Percentiles rank a stretch among this genome's conserved stretches.
Evolutionary conservation across 805 yeast genomes (phyloP).

Genomic region (Zygoascus bituminiphila): DNA sequence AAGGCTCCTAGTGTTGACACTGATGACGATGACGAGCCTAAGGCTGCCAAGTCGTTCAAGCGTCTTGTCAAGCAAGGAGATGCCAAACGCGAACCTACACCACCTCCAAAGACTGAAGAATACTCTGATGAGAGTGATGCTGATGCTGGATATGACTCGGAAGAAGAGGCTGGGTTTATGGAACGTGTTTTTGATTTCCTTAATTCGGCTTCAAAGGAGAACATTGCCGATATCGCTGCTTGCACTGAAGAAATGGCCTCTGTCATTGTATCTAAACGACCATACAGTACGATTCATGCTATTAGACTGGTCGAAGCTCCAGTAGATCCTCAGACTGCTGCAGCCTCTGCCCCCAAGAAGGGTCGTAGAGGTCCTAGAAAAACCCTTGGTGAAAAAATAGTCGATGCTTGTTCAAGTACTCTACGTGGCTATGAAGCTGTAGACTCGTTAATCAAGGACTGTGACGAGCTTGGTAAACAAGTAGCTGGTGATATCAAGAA

Average conservation of each 20-base stretch:
- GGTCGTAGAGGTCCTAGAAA: conserved; percentile 36
- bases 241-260: conserved; percentile 61
- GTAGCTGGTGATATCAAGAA: conserved; percentile 64
- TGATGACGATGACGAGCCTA: conserved; percentile 4
- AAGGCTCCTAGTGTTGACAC: conserved; percentile 8
- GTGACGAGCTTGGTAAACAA: conserved; percentile 65
- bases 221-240: conserved; percentile 71
- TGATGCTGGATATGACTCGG: conserved; percentile 42
- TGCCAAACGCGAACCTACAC: neutral
- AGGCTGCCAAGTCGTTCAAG: neutral
- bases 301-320: conserved; percentile 40
- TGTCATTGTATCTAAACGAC: conserved; percentile 56
- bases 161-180: conserved; percentile 43
- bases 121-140: conserved; percentile 29
- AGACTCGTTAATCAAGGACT: conserved; percentile 78
- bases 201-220: conserved; percentile 67
- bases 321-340: conserved; percentile 38
- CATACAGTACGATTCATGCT: conserved; percentile 51
- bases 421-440: conserved; percentile 89
- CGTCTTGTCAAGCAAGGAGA: neutral
- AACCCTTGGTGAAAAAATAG: conserved; percentile 63
- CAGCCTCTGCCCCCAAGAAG: conserved; percentile 17
- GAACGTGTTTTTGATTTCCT: conserved; percentile 64
- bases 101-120: neutral
- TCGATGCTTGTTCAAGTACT: conserved; percentile 61